phyloP scores from a whole-genome alignment of 768 basidiomycete species.

The Mycena rosella region DNA sequence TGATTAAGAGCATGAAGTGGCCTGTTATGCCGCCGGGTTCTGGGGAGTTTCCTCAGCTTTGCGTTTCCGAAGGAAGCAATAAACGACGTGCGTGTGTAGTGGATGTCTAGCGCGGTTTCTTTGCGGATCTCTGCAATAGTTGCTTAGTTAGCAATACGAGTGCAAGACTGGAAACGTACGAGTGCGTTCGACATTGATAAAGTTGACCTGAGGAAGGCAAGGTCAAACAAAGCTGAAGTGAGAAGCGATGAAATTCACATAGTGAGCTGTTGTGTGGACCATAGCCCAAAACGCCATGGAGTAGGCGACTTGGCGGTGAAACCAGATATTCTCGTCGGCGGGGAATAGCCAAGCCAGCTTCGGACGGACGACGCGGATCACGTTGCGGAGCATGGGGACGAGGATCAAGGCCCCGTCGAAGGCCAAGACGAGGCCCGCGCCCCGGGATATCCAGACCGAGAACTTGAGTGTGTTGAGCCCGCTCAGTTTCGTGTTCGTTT shows the following conservation, averaged over 20 bases:
- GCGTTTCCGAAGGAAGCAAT: too few relatives aligned
- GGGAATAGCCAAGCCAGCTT: constrained; percentile 86
- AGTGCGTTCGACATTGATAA: not conserved
- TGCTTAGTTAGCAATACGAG: too few relatives aligned
- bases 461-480: constrained; percentile 83
- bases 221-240: too few relatives aligned
- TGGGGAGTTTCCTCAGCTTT: too few relatives aligned
- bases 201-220: too few relatives aligned
- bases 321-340: constrained; percentile 96
- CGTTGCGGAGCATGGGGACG: constrained; percentile 90
- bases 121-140: constrained; percentile 86
- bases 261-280: constrained; percentile 94
- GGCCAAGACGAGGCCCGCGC: constrained; percentile 93
- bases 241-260: constrained; percentile 94
- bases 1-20: constrained; percentile 94
- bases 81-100: too few relatives aligned
- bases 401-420: constrained; percentile 89
- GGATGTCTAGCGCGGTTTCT: constrained; percentile 82
- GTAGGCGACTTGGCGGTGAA: constrained; percentile 94
- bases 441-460: constrained; percentile 92
- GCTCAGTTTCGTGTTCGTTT: constrained; percentile 70
- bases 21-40: constrained; percentile 92
- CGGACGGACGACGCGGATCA: constrained; percentile 87
- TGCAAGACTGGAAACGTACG: too few relatives aligned
- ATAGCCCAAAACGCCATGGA: constrained; percentile 93